Base-by-base conservation (phyloP, 164 flowering plant genomes). In the Berberis thunbergii region DNA sequence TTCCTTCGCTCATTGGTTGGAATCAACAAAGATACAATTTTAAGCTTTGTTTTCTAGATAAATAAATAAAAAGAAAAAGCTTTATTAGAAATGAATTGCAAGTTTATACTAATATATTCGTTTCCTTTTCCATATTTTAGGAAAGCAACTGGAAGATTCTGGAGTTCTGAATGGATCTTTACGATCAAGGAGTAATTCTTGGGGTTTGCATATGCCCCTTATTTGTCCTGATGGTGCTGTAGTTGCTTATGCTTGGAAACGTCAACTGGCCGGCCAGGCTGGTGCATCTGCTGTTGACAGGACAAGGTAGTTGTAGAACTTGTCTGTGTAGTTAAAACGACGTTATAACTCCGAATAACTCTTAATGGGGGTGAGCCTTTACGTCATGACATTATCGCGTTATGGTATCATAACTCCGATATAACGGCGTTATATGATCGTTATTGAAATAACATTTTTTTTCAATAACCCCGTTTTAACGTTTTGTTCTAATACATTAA, bases 221-320 rank as follows among this genome's bases (percentile, higher is more conserved):
- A 96, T 95, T 63, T 95, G 99, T 67, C 99, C 97, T 1, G 99
- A 95, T 75, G 97, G 97, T 40, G 96, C 96, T 44, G 97, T 95
- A 59, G 97, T 95, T 69, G 99, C 99, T 0, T 95, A 95, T 84
- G 99, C 99, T 65, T 95, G 99, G 99, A 95, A 95, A 69, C 93
- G 97, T 10, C 99, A 95, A 70, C 96, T 95, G 64, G 99, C 99
- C 65, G 99, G 99, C 44, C 99, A 94, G 79, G 99, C 99, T 74
- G 99, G 96, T 69, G 96, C 97, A 48, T 91, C 99, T 64, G 99
- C 99, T 1, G 99, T 94, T 63, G 99, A 94, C 65, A 76, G 99
- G 65, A 85, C 97, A 64, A 89, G 96, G 98, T 90, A 60, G 57
- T 54, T 69, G 12, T 52, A 26, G n/a, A 52, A 52, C 13, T 52